Evolutionary conservation across 1,284 basidiomycete genomes (phyloP).

Genomic region (Ceraceosorus guamensis): DNA sequence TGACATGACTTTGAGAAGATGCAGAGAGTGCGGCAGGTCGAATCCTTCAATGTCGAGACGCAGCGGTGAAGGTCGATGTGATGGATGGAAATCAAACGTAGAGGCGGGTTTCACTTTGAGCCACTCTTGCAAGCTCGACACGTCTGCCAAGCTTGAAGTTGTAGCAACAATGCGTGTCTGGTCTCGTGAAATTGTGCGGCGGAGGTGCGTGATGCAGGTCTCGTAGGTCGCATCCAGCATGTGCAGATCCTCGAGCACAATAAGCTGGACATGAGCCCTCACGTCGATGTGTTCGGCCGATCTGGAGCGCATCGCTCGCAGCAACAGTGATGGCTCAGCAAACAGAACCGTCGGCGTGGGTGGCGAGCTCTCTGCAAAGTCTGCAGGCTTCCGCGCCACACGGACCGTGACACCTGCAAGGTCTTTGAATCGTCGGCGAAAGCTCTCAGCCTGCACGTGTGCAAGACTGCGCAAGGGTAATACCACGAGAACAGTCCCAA

Average conservation of each 20-base stretch:
- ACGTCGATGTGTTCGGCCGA: background rate
- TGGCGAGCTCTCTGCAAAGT: background rate
- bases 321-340: background rate
- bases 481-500: constrained; percentile 2
- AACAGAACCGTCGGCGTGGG: background rate
- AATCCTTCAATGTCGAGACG: constrained; percentile 67
- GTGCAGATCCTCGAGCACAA: constrained; percentile 80
- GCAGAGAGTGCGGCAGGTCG: constrained; percentile 75
- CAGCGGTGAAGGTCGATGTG: constrained; percentile 74
- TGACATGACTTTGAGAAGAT: constrained; percentile 82
- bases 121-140: constrained; percentile 74
- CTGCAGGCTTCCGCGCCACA: background rate
- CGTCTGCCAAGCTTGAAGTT: constrained; percentile 70
- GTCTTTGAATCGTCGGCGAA: background rate
- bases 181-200: constrained; percentile 57
- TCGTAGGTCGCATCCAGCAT: constrained; percentile 77
- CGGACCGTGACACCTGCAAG: background rate
- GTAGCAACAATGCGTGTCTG: constrained; percentile 69
- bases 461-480: constrained; percentile 2
- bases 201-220: constrained; percentile 61
- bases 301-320: background rate
- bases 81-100: constrained; percentile 72
- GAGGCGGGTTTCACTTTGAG: constrained; percentile 63
- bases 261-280: constrained; percentile 50
- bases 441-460: background rate